phyloP scores from a whole-genome alignment of 108 stramenopile species.

The Nitzschia sp. region DNA sequence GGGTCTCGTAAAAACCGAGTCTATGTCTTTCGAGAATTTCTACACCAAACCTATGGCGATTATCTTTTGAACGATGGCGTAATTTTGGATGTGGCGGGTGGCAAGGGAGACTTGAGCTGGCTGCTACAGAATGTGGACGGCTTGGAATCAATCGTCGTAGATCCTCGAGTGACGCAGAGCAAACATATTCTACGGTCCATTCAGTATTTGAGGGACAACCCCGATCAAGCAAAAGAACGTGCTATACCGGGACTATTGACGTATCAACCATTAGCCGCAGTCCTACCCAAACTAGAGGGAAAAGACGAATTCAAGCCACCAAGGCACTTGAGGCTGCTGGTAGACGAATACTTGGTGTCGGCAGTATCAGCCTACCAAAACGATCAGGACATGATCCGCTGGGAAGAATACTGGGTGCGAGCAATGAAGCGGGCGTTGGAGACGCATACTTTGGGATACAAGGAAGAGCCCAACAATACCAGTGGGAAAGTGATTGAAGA shows the following conservation, averaged over 20 bases:
- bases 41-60: conserved; percentile 40
- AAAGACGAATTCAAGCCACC: conserved; percentile 34
- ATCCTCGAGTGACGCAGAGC: conserved; percentile 61
- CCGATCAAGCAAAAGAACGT: conserved; percentile 54
- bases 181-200: conserved; percentile 53
- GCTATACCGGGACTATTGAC: conserved; percentile 49
- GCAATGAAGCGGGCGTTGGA: conserved; percentile 19
- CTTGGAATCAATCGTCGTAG: conserved; percentile 63
- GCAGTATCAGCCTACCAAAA: conserved; percentile 20
- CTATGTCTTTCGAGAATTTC: conserved; percentile 67
- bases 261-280: conserved; percentile 64
- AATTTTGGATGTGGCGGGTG: conserved; percentile 86
- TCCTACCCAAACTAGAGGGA: conserved; percentile 42
- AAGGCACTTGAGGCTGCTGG: conserved; percentile 52
- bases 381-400: conserved; percentile 16
- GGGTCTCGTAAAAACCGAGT: conserved; percentile 66
- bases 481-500: neutral
- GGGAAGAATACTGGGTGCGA: conserved; percentile 39
- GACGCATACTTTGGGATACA: conserved; percentile 35
- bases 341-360: conserved; percentile 55
- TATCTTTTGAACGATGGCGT: conserved; percentile 25
- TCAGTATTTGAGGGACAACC: conserved; percentile 52
- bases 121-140: conserved; percentile 61
- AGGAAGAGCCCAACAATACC: neutral
- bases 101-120: conserved; percentile 82